phyloP scores from a whole-genome alignment of 139 green algal species.

The Micromonas pusilla region DNA sequence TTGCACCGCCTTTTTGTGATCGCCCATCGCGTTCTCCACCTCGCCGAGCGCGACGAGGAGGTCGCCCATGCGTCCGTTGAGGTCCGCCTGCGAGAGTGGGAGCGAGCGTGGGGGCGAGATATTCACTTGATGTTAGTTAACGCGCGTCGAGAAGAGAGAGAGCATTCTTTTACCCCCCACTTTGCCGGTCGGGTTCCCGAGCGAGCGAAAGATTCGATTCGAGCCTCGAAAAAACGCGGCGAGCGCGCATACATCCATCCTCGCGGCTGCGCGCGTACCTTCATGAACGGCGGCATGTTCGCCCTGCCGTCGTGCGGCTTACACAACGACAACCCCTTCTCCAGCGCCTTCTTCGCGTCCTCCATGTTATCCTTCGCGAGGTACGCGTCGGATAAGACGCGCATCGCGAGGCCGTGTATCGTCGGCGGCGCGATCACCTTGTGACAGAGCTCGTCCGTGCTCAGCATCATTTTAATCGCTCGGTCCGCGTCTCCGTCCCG shows the following conservation, averaged over 20 bases:
- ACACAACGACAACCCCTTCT: constrained; percentile 6
- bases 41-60: constrained; percentile 16
- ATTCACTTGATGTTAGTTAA: too few relatives aligned
- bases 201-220: too few relatives aligned
- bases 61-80: constrained; percentile 17
- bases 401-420: constrained; percentile 21
- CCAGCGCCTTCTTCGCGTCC: constrained; percentile 1
- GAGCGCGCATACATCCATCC: too few relatives aligned
- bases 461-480: constrained; percentile 24
- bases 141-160: too few relatives aligned
- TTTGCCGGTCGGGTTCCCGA: too few relatives aligned
- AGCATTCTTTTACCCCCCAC: too few relatives aligned
- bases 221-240: too few relatives aligned
- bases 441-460: constrained; percentile 14
- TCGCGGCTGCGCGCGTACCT: too few relatives aligned
- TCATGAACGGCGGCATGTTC: constrained; percentile 5
- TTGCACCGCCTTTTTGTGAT: neutral
- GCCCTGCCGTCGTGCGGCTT: neutral
- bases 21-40: constrained; percentile 2
- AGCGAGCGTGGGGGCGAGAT: too few relatives aligned
- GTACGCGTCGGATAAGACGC: constrained; percentile 22
- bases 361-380: neutral
- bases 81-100: too few relatives aligned
- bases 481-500: neutral
- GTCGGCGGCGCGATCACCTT: constrained; percentile 8